These are phyloP conservation scores for Cladosporium sp. DNA, from an alignment of 2,329 filamentous ascomycete species.

Conservation along the genomic window DNA sequence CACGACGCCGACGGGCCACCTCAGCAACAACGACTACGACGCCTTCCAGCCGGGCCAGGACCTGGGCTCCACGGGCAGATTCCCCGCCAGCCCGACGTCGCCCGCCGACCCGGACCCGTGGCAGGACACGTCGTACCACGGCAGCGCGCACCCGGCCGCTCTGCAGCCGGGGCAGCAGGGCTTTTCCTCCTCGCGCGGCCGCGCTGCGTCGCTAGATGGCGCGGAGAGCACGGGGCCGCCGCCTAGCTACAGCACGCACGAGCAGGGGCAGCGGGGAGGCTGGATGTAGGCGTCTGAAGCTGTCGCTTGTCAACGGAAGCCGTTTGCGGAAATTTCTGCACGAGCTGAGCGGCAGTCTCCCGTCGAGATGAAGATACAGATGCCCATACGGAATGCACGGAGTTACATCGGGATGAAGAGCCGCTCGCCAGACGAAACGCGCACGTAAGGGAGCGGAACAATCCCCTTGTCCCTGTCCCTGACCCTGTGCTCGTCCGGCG, in stretches of 20 bases:
- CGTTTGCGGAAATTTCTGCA: not conserved
- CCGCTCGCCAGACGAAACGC: no score
- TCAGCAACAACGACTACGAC: not conserved
- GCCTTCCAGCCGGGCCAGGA: not conserved
- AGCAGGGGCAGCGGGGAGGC: not conserved
- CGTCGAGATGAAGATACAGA: no score
- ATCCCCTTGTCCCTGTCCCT: no score
- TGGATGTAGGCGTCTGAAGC: not conserved
- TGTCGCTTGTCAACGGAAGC: no score
- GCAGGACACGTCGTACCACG: constrained; percentile 1
- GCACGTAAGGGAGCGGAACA: no score
- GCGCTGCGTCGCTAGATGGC: not conserved
- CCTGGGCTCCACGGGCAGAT: not conserved
- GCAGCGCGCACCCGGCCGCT: not conserved
- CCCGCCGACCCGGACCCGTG: not conserved
- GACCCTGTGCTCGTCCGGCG: no score
- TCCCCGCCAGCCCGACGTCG: not conserved
- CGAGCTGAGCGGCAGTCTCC: not conserved
- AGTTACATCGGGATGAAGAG: no score
- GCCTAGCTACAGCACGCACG: not conserved
- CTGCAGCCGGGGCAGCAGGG: not conserved
- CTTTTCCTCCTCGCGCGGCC: not conserved
- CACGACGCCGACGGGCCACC: not conserved
- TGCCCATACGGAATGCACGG: no score
- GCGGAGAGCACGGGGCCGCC: not conserved